Evolutionary conservation across 2,329 filamentous ascomycete species (phyloP).

Genomic region (Trichoderma guizhouense): DNA sequence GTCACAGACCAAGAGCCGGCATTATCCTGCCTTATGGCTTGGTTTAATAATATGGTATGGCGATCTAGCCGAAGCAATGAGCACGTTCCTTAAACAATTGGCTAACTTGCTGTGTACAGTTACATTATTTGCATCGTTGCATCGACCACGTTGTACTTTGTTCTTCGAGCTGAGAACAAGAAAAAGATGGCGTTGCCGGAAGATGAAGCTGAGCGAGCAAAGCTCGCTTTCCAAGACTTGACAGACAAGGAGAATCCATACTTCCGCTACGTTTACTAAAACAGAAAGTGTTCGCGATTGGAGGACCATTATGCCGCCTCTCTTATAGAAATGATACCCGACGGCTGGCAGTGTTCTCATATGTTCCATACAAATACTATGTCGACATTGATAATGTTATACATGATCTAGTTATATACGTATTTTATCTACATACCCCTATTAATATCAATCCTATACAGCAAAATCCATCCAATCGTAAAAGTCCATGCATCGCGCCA

Average conservation of each 20-base stretch:
- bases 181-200: conserved; percentile 45
- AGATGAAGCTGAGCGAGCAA: conserved; percentile 59
- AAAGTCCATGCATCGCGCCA: neutral
- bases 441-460: neutral
- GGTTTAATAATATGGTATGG: conserved; percentile 60
- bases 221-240: conserved; percentile 63
- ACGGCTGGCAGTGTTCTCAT: neutral
- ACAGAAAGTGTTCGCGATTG: neutral
- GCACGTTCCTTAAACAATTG: neutral
- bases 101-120: conserved; percentile 25
- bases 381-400: neutral
- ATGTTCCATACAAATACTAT: neutral
- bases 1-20: conserved; percentile 59
- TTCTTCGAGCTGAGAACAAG: conserved; percentile 59
- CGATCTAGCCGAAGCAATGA: neutral
- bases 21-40: conserved; percentile 70
- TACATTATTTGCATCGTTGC: conserved; percentile 66
- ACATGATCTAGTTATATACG: neutral
- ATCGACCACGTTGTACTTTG: conserved; percentile 52
- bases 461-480: neutral
- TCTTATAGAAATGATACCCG: neutral
- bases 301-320: no score
- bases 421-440: neutral
- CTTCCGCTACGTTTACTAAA: conserved; percentile 54
- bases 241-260: conserved; percentile 67